phyloP scores from a whole-genome alignment of 1,139 yeast species.

The Candida glucosophila region DNA sequence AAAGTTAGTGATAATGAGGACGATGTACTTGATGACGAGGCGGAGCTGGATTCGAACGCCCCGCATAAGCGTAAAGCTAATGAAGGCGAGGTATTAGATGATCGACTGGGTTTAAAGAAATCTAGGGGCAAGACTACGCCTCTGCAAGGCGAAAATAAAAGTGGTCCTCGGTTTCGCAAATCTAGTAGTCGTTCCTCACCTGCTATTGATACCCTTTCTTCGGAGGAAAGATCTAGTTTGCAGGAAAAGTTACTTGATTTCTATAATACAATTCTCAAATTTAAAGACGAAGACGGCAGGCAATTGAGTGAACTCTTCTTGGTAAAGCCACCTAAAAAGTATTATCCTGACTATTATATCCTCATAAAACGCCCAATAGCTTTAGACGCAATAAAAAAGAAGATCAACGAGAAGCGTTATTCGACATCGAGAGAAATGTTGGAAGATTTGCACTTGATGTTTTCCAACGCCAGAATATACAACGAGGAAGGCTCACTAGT shows the following conservation, averaged over 20 bases:
- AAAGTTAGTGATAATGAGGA: slow-evolving; percentile 11
- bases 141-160: too few species aligned
- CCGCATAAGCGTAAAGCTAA: slow-evolving; percentile 6
- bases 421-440: slow-evolving; percentile 49
- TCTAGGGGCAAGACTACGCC: slow-evolving; percentile 25
- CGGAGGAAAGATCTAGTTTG: slow-evolving; percentile 35
- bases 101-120: slow-evolving; percentile 9
- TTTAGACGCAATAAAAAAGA: slow-evolving; percentile 55
- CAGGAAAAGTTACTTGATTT: slow-evolving; percentile 34
- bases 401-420: slow-evolving; percentile 48
- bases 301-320: slow-evolving; percentile 53
- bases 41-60: slow-evolving; percentile 15
- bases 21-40: slow-evolving; percentile 9
- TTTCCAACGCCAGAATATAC: slow-evolving; percentile 76
- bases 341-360: slow-evolving; percentile 83
- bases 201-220: slow-evolving; percentile 27
- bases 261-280: slow-evolving; percentile 35
- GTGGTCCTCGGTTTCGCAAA: too few species aligned
- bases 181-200: slow-evolving; percentile 24
- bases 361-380: slow-evolving; percentile 79
- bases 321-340: slow-evolving; percentile 59
- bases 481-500: slow-evolving; percentile 86
- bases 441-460: slow-evolving; percentile 70
- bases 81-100: slow-evolving; percentile 8
- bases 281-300: slow-evolving; percentile 33